phyloP scores from a whole-genome alignment of 495 filamentous ascomycete species.

The Rhypophila decipiens region DNA sequence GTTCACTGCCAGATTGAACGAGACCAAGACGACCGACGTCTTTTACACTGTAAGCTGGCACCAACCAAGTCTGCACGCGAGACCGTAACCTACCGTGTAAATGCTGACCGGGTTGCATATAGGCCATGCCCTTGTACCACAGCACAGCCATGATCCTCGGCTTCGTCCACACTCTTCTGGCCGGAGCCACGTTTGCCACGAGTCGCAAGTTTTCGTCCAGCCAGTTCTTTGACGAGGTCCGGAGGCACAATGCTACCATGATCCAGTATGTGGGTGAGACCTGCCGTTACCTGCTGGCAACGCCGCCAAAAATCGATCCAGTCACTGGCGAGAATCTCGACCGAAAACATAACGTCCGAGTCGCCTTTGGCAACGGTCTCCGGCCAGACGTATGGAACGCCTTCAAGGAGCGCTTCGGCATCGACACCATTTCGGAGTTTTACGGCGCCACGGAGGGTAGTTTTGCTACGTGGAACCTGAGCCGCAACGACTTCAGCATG shows the following conservation, averaged over 20 bases:
- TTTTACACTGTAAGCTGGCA: conserved; percentile 72
- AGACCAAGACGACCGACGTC: conserved; percentile 54
- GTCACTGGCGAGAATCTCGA: conserved; percentile 67
- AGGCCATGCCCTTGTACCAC: conserved; percentile 96
- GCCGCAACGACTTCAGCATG: conserved; percentile 64
- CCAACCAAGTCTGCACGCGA: background rate
- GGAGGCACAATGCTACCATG: conserved; percentile 64
- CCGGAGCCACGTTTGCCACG: conserved; percentile 60
- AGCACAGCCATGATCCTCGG: conserved; percentile 72
- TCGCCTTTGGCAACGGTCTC: conserved; percentile 90
- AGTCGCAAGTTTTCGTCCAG: conserved; percentile 76
- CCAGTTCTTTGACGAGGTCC: conserved; percentile 77
- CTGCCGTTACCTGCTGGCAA: conserved; percentile 78
- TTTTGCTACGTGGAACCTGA: conserved; percentile 66
- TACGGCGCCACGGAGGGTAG: conserved; percentile 84
- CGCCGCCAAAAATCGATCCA: conserved; percentile 57
- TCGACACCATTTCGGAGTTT: conserved; percentile 78
- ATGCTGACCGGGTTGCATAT: conserved; percentile 5
- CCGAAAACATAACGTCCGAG: conserved; percentile 64
- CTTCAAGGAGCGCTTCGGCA: conserved; percentile 83
- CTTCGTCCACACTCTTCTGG: conserved; percentile 51
- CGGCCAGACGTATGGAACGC: conserved; percentile 86
- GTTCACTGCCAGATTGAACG: conserved; percentile 54
- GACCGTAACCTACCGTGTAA: too few relatives aligned
- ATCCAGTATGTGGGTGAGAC: conserved; percentile 97